These are phyloP conservation scores for Beauveria rudraprayagi DNA, from an alignment of 2,329 filamentous ascomycete species.

Conservation along the genomic window DNA sequence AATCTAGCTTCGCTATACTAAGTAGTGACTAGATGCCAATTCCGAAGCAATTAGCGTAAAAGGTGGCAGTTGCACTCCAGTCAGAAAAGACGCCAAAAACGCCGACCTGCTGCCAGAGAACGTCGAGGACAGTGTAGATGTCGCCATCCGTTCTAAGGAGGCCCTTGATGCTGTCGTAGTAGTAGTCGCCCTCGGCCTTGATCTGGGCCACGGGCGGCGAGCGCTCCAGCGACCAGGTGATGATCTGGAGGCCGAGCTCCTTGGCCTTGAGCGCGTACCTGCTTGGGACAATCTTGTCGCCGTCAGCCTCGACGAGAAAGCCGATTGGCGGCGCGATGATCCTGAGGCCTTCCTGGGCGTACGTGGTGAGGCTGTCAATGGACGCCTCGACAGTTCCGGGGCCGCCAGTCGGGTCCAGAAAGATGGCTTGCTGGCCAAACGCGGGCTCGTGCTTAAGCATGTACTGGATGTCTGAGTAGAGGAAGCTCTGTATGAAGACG, in stretches of 20 bases:
- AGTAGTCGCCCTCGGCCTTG: conserved; percentile 40
- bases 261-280: conserved; percentile 54
- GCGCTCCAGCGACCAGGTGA: conserved; percentile 63
- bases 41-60: conserved; percentile 63
- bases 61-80: conserved; percentile 61
- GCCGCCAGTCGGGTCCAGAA: conserved; percentile 56
- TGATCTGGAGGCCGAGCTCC: conserved; percentile 53
- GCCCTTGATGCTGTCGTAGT: conserved; percentile 48
- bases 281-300: conserved; percentile 52
- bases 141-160: conserved; percentile 56
- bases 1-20: too few species aligned
- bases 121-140: conserved; percentile 57
- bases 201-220: conserved; percentile 48
- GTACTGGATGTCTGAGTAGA: conserved; percentile 56
- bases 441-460: conserved; percentile 55
- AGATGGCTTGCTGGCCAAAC: conserved; percentile 54
- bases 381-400: conserved; percentile 42
- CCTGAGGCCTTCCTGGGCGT: conserved; percentile 50
- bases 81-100: conserved; percentile 58
- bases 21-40: conserved; percentile 13
- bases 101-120: conserved; percentile 52
- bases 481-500: conserved; percentile 59
- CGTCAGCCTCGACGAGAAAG: conserved; percentile 47
- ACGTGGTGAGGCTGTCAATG: conserved; percentile 46
- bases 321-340: conserved; percentile 56